Evolutionary conservation across 176 grass and related monocot genomes (phyloP).

Genomic region (Oryza australiensis): DNA sequence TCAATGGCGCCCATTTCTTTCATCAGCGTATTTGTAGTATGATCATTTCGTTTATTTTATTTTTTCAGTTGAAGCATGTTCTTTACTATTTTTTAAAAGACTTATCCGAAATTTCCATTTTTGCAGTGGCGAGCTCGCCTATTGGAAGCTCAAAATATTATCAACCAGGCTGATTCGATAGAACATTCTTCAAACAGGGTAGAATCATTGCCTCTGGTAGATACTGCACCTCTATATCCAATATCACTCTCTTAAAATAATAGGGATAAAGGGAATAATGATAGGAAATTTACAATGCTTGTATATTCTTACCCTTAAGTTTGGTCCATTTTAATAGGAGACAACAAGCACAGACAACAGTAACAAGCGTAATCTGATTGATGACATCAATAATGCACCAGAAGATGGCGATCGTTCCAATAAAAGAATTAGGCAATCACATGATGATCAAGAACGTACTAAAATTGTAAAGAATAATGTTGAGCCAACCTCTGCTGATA

Average conservation of each 20-base stretch:
- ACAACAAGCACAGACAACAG: slow-evolving; percentile 61
- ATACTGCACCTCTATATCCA: slow-evolving; percentile 6
- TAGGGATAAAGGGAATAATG: not conserved
- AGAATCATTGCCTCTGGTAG: slow-evolving; percentile 50
- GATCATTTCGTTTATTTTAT: not conserved
- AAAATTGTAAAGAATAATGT: slow-evolving; percentile 37
- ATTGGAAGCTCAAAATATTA: slow-evolving; percentile 64
- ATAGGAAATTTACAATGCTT: not conserved
- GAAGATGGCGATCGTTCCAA: slow-evolving; percentile 60
- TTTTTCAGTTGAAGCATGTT: slow-evolving; percentile 23
- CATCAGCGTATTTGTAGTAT: not conserved
- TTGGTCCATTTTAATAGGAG: slow-evolving; percentile 47
- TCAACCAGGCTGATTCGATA: slow-evolving; percentile 44
- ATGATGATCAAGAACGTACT: slow-evolving; percentile 38
- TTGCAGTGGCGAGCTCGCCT: slow-evolving; percentile 62
- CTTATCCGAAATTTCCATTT: slow-evolving; percentile 25
- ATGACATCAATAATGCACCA: slow-evolving; percentile 49
- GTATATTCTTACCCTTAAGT: not conserved
- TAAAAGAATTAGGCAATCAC: slow-evolving; percentile 65
- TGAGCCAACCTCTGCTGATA: slow-evolving; percentile 32
- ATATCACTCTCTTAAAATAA: slow-evolving; percentile 12
- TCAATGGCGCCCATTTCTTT: not conserved
- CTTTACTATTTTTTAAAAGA: not conserved
- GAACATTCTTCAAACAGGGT: slow-evolving; percentile 47
- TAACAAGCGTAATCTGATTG: slow-evolving; percentile 56